Base-by-base conservation (phyloP, 768 basidiomycete genomes). In the Leccinum aurantiacum region DNA sequence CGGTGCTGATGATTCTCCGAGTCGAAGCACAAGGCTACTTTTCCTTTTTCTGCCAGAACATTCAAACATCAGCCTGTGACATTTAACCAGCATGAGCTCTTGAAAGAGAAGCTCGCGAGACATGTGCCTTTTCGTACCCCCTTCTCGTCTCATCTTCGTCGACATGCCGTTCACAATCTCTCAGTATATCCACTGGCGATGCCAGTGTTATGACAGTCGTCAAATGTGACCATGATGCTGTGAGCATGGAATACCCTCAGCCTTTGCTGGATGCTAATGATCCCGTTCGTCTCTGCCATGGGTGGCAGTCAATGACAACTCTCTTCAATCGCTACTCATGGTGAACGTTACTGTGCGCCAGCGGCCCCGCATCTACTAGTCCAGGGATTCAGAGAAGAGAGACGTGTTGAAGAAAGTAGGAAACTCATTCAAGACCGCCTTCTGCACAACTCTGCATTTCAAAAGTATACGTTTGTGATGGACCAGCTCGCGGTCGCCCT, bases 401-500 rank as follows among this genome's bases (percentile, higher is more conserved):
- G 3, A 24, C 41, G 51, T 6, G 25, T 65, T 8, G 25, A 48
- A 5, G 54, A 48, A 38, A 65, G 58, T n/a, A 69, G 70, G 14
- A 49, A 54, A 3, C 60, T 75, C 3, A 63, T 83, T 10, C 60
- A 71, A 52, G 64, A 71, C 6, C 52, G 49, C 5, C 68, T 83
- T 47, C 62, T 83, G 6, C 65, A 70, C 49, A 58, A 75, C 33
- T n/a, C 65, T 0, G 35, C 60, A 2, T 55, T 69, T 27, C 62
- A 53, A 15, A 82, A 80, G 58, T 69, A 74, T 49, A 75, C 77
- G 0, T 80, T 85, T 52, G 67, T 69, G 35, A 80, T 82, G 80
- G 83, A 83, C 60, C 72, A 71, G 37, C 63, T 84, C 1, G 73
- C 76, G 0, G 60, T 74, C 6, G 69, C 80, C 3, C 62, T 29